Base-by-base conservation (phyloP, 805 yeast species). In the Starmerella kuoi region DNA sequence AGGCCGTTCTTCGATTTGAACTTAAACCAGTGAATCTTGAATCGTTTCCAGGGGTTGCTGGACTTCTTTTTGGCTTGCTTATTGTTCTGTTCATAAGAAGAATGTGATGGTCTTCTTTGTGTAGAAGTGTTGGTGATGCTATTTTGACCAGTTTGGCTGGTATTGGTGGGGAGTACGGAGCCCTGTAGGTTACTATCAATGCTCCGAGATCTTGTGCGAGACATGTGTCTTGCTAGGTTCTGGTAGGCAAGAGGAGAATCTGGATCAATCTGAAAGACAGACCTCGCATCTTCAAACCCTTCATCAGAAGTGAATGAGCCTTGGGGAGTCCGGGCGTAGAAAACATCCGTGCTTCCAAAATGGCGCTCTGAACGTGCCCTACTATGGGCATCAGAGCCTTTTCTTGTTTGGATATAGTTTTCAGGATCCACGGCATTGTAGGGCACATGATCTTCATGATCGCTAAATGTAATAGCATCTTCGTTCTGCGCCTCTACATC, bases 21-120 rank as follows among this genome's bases (percentile, higher is more conserved):
- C 9, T 22, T 17, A 19, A 35, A 31, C 57, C 57, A 54, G 20
- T 26, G 15, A 19, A 19, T 31, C 23, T 61, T 51, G 38, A 64
- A 62, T 14, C 34, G 32, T 8, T 5, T 14, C 50, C 50, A 46
- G 18, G 4, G 5, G 12, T 9, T 25, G 14, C 14, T 25, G 28
- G 28, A 11, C 8, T 20, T 33, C n/a, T 33, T 32, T 9, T 22
- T 8, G 15, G 4, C 26, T 6, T 20, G 15, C 4, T 12, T 18
- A 15, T 22, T 33, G 6, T 33, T n/a, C 27, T 20, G 33, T 7
- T 9, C 18, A 15, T n/a, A 7, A 9, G 33, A 7, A 9, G 33
- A 9, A 9, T 25, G 9, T 14, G 9, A 9, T 9, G 14, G 12
- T 9, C 14, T 14, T 25, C 28, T 14, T 14, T 25, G 28, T 14